Base-by-base conservation (phyloP, 805 yeast genomes). In the Saccharomycopsis capsularis region DNA sequence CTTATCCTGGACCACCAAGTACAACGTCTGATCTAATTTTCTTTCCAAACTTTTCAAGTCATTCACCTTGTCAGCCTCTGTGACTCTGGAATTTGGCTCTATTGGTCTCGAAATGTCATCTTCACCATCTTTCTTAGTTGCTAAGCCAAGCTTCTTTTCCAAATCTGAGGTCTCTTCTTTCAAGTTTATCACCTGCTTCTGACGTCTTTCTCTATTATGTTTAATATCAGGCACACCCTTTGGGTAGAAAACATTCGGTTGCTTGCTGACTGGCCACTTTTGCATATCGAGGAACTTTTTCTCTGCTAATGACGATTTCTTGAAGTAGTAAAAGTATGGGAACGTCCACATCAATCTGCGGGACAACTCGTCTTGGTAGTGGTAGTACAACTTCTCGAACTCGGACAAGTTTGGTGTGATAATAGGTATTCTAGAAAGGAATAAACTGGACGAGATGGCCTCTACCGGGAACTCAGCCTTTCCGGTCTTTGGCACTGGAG, bases 291-390 rank as follows among this genome's bases (percentile, higher is more conserved):
- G 68, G 66, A 79, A 91, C 57, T 78, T 78, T 62, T 88, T 85
- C 63, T 88, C 96, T 2, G 95, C 79, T 54, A 93, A 71, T 1
- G 97, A 83, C 54, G 98, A 98, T 59, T 78, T 82, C 61, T 84
- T 86, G 70, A 82, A 93, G 68, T 90, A 93, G 63, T 80, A 90
- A 77, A 88, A 88, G 58, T 83, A 81, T 3, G 99, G 98, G 66
- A 93, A 93, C 0, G 98, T 89, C 96, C 96, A 89, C 95, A 90
- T 89, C 57, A 93, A 73, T 59, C 98, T 76, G 61, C 81, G 81
- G 71, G 89, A 90, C 48, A 93, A 73, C 63, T 86, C 95, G 45
- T 79, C 77, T 65, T 90, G 95, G 64, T 93, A 93, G 47, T 79
- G 70, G 63, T 84, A 86, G 65, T 82, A 93, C 45, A 80, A 79